These are phyloP conservation scores for Thelonectria olida DNA, from an alignment of 2,329 filamentous ascomycete genomes.

Conservation along the genomic window DNA sequence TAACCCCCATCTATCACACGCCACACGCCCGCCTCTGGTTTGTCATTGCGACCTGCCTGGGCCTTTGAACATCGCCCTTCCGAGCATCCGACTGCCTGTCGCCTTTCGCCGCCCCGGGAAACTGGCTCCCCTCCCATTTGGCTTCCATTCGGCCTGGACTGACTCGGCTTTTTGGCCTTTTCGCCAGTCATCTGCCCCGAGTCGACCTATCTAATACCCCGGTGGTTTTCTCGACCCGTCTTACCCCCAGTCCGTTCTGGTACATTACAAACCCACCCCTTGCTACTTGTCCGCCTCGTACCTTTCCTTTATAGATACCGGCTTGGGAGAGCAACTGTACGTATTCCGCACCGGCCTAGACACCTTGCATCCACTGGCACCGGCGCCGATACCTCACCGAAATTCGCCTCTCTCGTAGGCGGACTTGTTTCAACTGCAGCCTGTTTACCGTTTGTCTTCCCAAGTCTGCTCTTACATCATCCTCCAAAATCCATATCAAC, in stretches of 20 bases:
- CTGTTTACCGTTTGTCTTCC: slow-evolving; percentile 27
- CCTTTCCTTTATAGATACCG: slow-evolving; percentile 9
- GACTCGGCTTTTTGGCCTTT: slow-evolving; percentile 30
- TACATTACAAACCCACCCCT: slow-evolving; percentile 23
- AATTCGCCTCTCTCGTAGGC: slow-evolving; percentile 35
- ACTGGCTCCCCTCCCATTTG: slow-evolving; percentile 25
- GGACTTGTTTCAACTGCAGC: slow-evolving; percentile 28
- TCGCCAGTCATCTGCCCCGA: slow-evolving; percentile 34
- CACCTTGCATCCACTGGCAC: slow-evolving; percentile 29
- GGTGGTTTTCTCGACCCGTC: slow-evolving; percentile 29
- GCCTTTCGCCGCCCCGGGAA: slow-evolving; percentile 31
- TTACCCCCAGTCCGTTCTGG: slow-evolving; percentile 30
- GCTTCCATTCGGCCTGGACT: slow-evolving; percentile 31
- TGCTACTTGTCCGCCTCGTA: slow-evolving; percentile 15
- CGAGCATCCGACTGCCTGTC: slow-evolving; percentile 33
- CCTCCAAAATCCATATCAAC: slow-evolving; percentile 14
- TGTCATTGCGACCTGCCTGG: slow-evolving; percentile 6
- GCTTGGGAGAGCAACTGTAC: slow-evolving; percentile 10
- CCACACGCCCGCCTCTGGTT: neutral
- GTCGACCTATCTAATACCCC: slow-evolving; percentile 29
- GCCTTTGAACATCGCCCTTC: slow-evolving; percentile 15
- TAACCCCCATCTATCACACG: slow-evolving; percentile 9
- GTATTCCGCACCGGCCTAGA: slow-evolving; percentile 10
- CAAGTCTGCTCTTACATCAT: slow-evolving; percentile 23
- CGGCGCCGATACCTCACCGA: slow-evolving; percentile 35